Base-by-base conservation (phyloP, 441 rosid genomes). In the Manihot esculenta region DNA sequence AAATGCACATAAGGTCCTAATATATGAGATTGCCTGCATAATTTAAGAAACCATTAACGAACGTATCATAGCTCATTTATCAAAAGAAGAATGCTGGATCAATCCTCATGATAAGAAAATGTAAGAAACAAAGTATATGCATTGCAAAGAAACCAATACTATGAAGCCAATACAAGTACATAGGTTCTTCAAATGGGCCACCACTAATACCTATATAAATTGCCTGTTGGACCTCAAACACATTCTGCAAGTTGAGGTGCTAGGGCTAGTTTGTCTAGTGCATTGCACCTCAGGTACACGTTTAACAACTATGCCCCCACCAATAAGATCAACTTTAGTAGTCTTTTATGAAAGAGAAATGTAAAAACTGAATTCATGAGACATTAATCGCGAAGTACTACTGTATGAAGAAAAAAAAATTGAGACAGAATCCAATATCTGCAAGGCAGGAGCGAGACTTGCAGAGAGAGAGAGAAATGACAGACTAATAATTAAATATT, bases 1-100 rank as follows among this genome's bases (percentile, higher is more conserved):
- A 81, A 95, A 95, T 61, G 98, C 98, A 87, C 87, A 93, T 45
- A 95, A 85, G 54, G 99, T 95, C 84, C 96, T 88, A 76, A 85
- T 76, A 73, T 84, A 91, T 58, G 98, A 93, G 72, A 95, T 78
- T 38, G 96, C 97, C 99, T 93, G 98, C 90, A 81, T 7, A 76
- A 72, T 73, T 13, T 10, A n/a, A 23, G 45, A 66, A 35, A 62
- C 30, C 51, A 50, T 72, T 72, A 48, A 38, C 9, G 42, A 38
- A 38, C 7, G 68, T 54, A 47, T 50, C 24, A 44, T 9, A 55
- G 27, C 21, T 33, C 45, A 62, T 20, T 38, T 45, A 35, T 61
- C 11, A 2, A 42, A n/a, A 45, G 7, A 66, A 27, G 23, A 14
- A 48, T 27, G 56, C 30, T 17, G 30, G 41, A 47, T 11, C 23